Evolutionary conservation across 2,329 filamentous ascomycete genomes (phyloP), one percentile per base, ranked within the genome.

Genomic region (Trichoderma guizhouense): DNA sequence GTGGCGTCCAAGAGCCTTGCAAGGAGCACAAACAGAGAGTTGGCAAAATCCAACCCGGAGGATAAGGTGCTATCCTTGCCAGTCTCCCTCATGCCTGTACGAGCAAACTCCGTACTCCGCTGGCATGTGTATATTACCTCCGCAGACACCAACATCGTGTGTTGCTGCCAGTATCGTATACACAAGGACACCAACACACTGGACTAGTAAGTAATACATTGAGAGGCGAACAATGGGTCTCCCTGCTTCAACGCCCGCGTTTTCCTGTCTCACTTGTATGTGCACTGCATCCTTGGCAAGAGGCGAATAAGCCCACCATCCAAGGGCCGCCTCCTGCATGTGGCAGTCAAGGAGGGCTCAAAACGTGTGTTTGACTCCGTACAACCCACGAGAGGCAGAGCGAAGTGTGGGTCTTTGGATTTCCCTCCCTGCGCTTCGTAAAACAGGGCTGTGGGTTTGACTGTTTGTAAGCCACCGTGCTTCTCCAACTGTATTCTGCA

Each of bases 331-430:
- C 55, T 60, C 55, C 53, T 68, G 65, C 55, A 61, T 69, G 26
- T 58, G 55, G 65, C 55, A 47, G 65, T 32, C 18, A 32, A 32
- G 65, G 63, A 66, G 47, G 47, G 18, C 34, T 66, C 63, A 69
- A 51, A 47, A 30, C 55, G 57, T 57, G 64, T 34, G 30, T 60
- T 60, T 51, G 65, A 60, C 55, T 60, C 55, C 36, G 36, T 69
- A 28, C 28, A 60, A 24, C 12, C 32, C 24, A 58, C 51, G 26
- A 65, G 28, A 65, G 12, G 7, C 62, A 34, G 60, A 71, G 47
- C 26, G 24, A 68, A 68, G 55, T 55, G 63, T 71, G 70, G 70
- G 63, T 36, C 62, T 39, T 34, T 61, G 24, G 34, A 66, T 58
- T 51, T 26, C 30, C 36, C 36, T 60, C 53, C 53, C 65, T 43